Evolutionary conservation across 768 basidiomycete genomes (phyloP), one percentile per base, ranked within the genome.

Genomic region (Fibroporia radiculosa): DNA sequence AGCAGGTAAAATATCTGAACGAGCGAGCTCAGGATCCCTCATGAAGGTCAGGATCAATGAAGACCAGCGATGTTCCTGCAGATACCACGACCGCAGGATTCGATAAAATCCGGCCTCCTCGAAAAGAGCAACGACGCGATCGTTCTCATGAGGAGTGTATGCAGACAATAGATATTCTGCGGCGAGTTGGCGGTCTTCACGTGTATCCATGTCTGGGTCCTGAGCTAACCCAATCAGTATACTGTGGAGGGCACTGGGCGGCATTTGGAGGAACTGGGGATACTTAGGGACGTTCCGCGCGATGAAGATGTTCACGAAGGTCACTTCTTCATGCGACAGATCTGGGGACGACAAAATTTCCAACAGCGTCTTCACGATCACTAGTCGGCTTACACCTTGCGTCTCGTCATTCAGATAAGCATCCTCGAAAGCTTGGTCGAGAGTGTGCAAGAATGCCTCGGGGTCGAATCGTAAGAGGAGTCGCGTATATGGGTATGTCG

Each of bases 221-320:
- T 77, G 70, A 1, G 89, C 79, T 11, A 99, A 80, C 5, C 77
- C 77, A 47, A 85, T 70, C 39, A 99, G 76, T 54, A 97, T 79
- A 31, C 67, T 71, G 54, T 92, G 84, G 14, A 93, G 70, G 3
- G 75, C 68, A 48, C 75, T 81, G 1, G 83, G 77, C 0, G 82
- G 65, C 32, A 92, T 69, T 44, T 75, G 63, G 38, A 92, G 72
- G 62, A 82, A 90, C 63, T 96, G 93, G 1, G 86, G 81, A 65
- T 98, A 99, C 66, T 97, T 98, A 0, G 96, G 91, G 10, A 96
- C 79, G 62, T 98, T 99, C 47, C 93, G 84, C 3, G 96, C 90
- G 45, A 98, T 75, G 64, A 99, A 99, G 49, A 99, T 98, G 58
- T 93, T 81, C 40, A 95, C 73, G 62, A 99, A 88, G 3, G 88